Conservation (phyloP, 306 rosid species). For the Pyrus bretschneideri region DNA sequence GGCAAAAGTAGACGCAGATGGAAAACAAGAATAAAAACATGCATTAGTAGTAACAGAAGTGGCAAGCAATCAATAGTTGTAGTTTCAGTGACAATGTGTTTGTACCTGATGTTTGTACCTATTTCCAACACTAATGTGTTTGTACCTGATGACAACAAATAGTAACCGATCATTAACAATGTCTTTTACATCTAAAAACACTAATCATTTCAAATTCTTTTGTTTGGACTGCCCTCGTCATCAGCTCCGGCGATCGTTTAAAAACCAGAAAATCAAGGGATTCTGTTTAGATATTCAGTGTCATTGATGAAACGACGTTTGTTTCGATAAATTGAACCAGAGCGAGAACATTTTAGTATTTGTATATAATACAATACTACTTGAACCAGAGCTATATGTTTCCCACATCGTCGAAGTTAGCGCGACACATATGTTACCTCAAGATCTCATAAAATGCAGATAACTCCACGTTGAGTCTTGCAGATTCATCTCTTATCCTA, state of each 20-base stretch:
- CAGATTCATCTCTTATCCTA: background rate
- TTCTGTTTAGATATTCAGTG: background rate
- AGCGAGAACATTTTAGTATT: background rate
- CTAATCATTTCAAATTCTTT: background rate
- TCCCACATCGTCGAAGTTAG: no score
- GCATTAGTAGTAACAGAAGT: constrained; percentile 30
- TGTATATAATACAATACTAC: background rate
- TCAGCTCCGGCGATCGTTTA: background rate
- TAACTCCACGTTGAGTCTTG: no score
- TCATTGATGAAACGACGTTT: background rate
- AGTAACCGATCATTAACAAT: background rate
- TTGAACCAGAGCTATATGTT: background rate
- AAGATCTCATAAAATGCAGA: background rate
- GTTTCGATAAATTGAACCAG: background rate
- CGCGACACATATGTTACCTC: background rate
- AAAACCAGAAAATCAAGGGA: background rate
- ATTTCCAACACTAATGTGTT: background rate
- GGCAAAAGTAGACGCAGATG: background rate
- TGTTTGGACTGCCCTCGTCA: background rate
- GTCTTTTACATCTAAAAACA: background rate
- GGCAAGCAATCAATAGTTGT: constrained; percentile 17
- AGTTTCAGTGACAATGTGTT: background rate
- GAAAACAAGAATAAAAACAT: constrained; percentile 25
- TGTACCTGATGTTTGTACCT: background rate
- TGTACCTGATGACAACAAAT: background rate